Percentiles rank a stretch among this genome's conserved stretches.
phyloP scores from a whole-genome alignment of 805 yeast species.

The Candida ascalaphidarum region DNA sequence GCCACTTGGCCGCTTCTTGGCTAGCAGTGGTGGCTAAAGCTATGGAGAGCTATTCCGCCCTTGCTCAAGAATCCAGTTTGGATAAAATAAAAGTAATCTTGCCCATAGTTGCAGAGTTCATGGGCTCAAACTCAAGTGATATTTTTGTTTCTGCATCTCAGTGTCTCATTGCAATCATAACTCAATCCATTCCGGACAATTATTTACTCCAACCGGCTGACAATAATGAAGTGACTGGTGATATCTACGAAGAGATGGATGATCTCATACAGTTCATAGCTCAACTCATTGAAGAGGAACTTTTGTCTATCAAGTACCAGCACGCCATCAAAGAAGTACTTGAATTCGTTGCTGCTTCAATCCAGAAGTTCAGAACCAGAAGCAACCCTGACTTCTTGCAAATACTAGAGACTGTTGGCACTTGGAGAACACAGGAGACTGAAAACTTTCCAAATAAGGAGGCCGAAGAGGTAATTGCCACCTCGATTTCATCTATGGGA shows the following conservation, averaged over 20 bases:
- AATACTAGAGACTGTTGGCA: constrained; percentile 68
- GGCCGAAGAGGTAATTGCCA: constrained; percentile 72
- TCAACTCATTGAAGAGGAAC: constrained; percentile 42
- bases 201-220: constrained; percentile 45
- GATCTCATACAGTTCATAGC: constrained; percentile 44
- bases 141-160: constrained; percentile 75
- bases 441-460: constrained; percentile 63
- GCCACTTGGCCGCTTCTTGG: constrained; percentile 90
- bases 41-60: constrained; percentile 28
- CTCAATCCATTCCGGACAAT: constrained; percentile 57
- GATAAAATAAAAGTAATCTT: constrained; percentile 41
- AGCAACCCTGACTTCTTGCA: constrained; percentile 63
- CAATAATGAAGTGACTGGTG: constrained; percentile 30
- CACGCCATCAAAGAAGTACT: constrained; percentile 69
- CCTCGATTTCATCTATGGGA: constrained; percentile 75
- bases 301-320: constrained; percentile 67
- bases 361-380: constrained; percentile 56
- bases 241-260: constrained; percentile 49
- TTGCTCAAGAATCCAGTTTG: constrained; percentile 39
- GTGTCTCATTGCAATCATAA: constrained; percentile 73
- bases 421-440: constrained; percentile 74
- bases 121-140: constrained; percentile 55
- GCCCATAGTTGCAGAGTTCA: constrained; percentile 50
- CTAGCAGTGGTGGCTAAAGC: constrained; percentile 89
- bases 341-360: constrained; percentile 54